phyloP scores from a whole-genome alignment of 179 eudicot genomes.

The Nepenthes alata region DNA sequence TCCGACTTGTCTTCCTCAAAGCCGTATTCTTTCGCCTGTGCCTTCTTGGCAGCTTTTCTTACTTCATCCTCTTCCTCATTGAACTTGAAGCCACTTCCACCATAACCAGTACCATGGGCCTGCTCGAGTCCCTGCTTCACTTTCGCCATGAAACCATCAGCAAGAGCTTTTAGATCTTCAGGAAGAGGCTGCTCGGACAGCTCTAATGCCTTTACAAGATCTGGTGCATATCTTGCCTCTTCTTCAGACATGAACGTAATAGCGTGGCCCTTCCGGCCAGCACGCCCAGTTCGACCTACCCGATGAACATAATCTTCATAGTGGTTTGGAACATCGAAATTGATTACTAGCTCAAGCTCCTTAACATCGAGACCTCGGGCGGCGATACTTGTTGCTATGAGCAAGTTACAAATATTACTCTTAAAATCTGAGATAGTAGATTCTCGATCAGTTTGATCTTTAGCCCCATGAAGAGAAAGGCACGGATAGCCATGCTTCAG shows the following conservation, averaged over 20 bases:
- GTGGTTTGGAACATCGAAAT: slow-evolving; percentile 82
- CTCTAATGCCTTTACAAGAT: slow-evolving; percentile 73
- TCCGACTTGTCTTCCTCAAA: slow-evolving; percentile 84
- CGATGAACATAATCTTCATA: slow-evolving; percentile 94
- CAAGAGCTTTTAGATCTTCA: slow-evolving; percentile 68
- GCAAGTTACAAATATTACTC: slow-evolving; percentile 76
- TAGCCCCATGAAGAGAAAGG: slow-evolving; percentile 87
- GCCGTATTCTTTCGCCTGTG: slow-evolving; percentile 85
- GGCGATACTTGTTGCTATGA: slow-evolving; percentile 91
- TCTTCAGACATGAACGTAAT: slow-evolving; percentile 77
- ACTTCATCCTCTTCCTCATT: slow-evolving; percentile 96
- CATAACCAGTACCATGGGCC: slow-evolving; percentile 81
- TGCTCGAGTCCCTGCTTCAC: slow-evolving; percentile 83
- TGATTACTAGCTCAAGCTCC: slow-evolving; percentile 79
- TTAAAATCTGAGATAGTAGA: slow-evolving; percentile 90
- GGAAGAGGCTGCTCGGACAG: slow-evolving; percentile 82
- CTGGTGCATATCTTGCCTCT: slow-evolving; percentile 70
- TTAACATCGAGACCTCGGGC: slow-evolving; percentile 94
- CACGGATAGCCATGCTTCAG: slow-evolving; percentile 82
- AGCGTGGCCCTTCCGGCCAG: slow-evolving; percentile 85
- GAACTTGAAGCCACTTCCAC: slow-evolving; percentile 89
- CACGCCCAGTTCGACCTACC: slow-evolving; percentile 93
- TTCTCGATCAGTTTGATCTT: slow-evolving; percentile 92
- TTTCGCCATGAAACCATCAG: slow-evolving; percentile 75
- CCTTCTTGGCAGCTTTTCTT: slow-evolving; percentile 83